Evolutionary conservation across 805 yeast genomes (phyloP), one percentile per base, ranked within the genome.

Genomic region (Brettanomyces custersianus): DNA sequence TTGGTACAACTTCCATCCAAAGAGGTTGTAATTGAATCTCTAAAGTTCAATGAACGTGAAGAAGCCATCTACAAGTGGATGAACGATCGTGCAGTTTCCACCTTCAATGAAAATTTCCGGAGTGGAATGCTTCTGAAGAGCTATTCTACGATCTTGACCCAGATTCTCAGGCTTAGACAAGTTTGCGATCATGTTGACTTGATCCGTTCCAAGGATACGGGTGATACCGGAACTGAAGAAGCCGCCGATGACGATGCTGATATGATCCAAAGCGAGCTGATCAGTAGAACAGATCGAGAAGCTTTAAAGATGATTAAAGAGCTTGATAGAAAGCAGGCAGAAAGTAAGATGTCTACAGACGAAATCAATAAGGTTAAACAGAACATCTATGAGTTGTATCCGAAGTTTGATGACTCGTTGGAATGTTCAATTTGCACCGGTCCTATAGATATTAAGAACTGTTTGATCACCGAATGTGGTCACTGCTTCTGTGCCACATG

Each of bases 341-440:
- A 33, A 5, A 49, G 50, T 15, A 48, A 38, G 29, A 27, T 54
- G 6, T 26, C 53, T 8, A 21, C 40, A 4, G 64, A 57, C 10
- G 48, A 49, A 23, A 37, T 47, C n/a, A 31, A 42, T 2, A 18
- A 28, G 12, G 13, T 59, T 15, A 56, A 54, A 21, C 40, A 47
- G 5, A 46, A 59, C 28, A 55, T 69, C 20, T 57, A 57, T 44
- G 34, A 41, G 12, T 41, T 45, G 18, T 62, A 68, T 36, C 54
- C 60, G 1, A 35, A 46, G 1, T 48, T 72, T 4, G 59, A 56
- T 3, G 68, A 67, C 9, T n/a, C n/a, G n/a, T 54, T 74, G 2
- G 96, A 87, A 55, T 88, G 97, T 48, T 77, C 94, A 0, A 84
- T 88, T 18, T 90, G 97, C 55, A 70, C 77, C 2, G 73, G 73